Conservation (phyloP, 176 grass and related monocot genomes). For the Puccinellia tenuiflora region DNA sequence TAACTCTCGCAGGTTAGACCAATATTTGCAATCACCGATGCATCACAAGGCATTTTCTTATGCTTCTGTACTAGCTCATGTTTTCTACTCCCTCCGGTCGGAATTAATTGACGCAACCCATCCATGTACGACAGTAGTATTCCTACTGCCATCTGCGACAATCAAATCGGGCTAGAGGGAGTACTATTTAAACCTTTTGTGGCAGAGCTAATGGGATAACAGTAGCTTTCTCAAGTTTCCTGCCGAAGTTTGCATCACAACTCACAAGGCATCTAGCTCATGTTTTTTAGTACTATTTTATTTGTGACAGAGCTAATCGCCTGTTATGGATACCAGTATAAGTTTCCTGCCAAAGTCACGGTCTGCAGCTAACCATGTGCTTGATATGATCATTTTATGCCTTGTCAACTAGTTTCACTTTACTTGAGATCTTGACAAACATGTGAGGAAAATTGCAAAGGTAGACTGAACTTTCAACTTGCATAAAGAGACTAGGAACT, state of each 20-base stretch:
- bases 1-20: not conserved
- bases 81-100: too few relatives aligned
- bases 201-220: not conserved
- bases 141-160: too few relatives aligned
- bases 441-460: not conserved
- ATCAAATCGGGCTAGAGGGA: too few relatives aligned
- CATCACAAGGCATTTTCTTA: not conserved
- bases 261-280: too few relatives aligned
- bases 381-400: not conserved
- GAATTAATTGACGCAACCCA: too few relatives aligned
- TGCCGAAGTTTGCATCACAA: too few relatives aligned
- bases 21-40: not conserved
- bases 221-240: too few relatives aligned
- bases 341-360: too few relatives aligned
- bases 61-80: not conserved
- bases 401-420: conserved; percentile 13
- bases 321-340: not conserved
- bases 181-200: not conserved
- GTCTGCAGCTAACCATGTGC: not conserved
- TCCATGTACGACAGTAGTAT: too few relatives aligned
- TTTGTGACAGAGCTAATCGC: not conserved
- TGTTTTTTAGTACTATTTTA: too few relatives aligned
- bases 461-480: not conserved
- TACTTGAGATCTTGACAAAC: not conserved
- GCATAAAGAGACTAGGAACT: not conserved